These are phyloP conservation scores for Boeremia lycopersici DNA, from an alignment of 2,329 filamentous ascomycete species.

Conservation along the genomic window DNA sequence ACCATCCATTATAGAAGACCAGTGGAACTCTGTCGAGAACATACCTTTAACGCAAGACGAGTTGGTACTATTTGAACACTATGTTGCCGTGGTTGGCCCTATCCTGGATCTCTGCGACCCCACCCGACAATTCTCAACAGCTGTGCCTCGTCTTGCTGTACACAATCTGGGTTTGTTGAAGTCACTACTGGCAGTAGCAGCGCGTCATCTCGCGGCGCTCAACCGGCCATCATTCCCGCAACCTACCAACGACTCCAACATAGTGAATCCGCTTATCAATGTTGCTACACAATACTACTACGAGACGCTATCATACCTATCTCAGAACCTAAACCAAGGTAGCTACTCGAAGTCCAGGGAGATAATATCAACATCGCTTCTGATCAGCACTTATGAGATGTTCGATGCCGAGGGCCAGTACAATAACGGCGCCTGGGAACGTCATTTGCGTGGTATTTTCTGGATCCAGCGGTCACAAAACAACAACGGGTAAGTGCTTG, in stretches of 20 bases:
- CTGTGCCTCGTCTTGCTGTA: slow-evolving; percentile 48
- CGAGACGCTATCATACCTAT: slow-evolving; percentile 66
- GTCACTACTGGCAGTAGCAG: slow-evolving; percentile 62
- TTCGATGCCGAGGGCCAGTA: slow-evolving; percentile 59
- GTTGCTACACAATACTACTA: slow-evolving; percentile 62
- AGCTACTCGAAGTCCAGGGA: slow-evolving; percentile 64
- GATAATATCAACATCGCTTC: slow-evolving; percentile 63
- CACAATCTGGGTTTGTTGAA: slow-evolving; percentile 64
- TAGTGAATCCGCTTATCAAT: slow-evolving; percentile 43
- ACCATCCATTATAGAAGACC: slow-evolving; percentile 23
- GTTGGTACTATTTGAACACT: slow-evolving; percentile 48
- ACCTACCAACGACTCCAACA: slow-evolving; percentile 14
- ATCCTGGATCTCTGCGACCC: slow-evolving; percentile 56
- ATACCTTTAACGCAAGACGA: slow-evolving; percentile 46
- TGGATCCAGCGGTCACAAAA: slow-evolving; percentile 69
- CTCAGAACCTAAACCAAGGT: slow-evolving; percentile 63
- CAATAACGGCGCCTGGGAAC: slow-evolving; percentile 60
- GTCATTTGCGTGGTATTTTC: slow-evolving; percentile 68
- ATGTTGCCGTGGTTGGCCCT: slow-evolving; percentile 44
- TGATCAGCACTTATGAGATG: slow-evolving; percentile 71
- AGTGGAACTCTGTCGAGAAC: slow-evolving; percentile 32
- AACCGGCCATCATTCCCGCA: slow-evolving; percentile 23
- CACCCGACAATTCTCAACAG: slow-evolving; percentile 45
- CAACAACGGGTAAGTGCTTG: slow-evolving; percentile 53
- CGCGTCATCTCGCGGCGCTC: slow-evolving; percentile 57